phyloP scores from a whole-genome alignment of 306 rosid genomes.

The Ceratonia siliqua region DNA sequence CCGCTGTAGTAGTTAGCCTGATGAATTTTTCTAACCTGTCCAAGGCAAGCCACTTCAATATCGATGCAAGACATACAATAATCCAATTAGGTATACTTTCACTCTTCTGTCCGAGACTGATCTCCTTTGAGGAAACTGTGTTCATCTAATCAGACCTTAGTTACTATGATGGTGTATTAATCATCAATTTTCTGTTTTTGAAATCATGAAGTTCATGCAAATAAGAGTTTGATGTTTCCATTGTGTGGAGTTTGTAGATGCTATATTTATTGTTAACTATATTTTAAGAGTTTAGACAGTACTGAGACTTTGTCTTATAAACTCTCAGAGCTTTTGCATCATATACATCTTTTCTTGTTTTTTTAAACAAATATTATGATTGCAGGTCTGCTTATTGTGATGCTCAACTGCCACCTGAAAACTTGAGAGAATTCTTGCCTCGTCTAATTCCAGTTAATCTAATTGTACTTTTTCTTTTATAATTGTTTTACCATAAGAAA shows the following conservation, averaged over 20 bases:
- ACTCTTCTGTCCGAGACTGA: background rate
- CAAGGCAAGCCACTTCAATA: background rate
- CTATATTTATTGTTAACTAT: background rate
- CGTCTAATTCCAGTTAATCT: constrained; percentile 82
- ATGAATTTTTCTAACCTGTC: background rate
- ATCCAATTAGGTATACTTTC: background rate
- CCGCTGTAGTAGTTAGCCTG: background rate
- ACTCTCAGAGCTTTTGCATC: background rate
- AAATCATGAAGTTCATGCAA: background rate
- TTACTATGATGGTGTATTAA: background rate
- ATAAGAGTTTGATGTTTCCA: constrained; percentile 32
- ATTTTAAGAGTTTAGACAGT: background rate
- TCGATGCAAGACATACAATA: background rate
- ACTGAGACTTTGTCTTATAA: background rate
- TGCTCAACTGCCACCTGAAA: constrained; percentile 88
- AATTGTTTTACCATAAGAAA: constrained; percentile 17
- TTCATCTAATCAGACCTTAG: background rate
- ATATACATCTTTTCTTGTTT: background rate
- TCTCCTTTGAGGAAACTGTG: background rate
- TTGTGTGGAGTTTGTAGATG: background rate
- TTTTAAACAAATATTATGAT: constrained; percentile 27
- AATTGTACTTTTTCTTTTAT: constrained; percentile 27
- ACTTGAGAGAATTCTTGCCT: constrained; percentile 88
- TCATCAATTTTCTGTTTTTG: constrained; percentile 20
- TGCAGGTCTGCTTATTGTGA: constrained; percentile 97